Conservation (phyloP, 2,329 filamentous ascomycete species). For the Talaromyces pinophilus region DNA sequence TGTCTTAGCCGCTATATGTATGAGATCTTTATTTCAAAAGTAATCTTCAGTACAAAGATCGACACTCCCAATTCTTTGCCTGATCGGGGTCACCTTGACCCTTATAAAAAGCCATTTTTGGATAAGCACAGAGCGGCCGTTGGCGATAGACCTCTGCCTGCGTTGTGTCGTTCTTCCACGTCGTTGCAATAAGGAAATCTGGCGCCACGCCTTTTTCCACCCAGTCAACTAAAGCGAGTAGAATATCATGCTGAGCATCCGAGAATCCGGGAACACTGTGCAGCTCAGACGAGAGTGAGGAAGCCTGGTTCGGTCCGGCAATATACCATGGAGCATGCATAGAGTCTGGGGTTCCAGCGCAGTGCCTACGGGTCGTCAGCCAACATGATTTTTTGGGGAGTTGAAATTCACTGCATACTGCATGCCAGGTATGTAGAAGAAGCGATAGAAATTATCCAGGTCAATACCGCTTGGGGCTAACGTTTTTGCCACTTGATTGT, state of each 20-base stretch:
- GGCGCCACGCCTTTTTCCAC: slow-evolving; percentile 27
- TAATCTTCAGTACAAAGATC: slow-evolving; percentile 5
- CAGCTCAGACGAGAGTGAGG: background rate
- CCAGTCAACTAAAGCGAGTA: slow-evolving; percentile 28
- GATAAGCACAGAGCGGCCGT: slow-evolving; percentile 20
- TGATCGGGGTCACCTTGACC: slow-evolving; percentile 16
- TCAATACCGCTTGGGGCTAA: background rate
- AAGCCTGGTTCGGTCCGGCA: slow-evolving; percentile 16
- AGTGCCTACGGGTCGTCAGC: slow-evolving; percentile 12
- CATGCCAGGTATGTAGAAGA: slow-evolving; percentile 17
- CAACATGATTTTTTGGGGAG: background rate
- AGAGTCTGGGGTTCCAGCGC: slow-evolving; percentile 8
- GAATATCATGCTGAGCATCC: slow-evolving; percentile 25
- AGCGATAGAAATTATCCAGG: slow-evolving; percentile 12
- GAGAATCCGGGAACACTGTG: slow-evolving; percentile 19
- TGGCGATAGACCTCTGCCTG: slow-evolving; percentile 10
- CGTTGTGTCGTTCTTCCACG: slow-evolving; percentile 20
- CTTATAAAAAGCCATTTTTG: slow-evolving; percentile 19
- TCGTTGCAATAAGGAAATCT: slow-evolving; percentile 25
- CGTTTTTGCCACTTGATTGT: background rate
- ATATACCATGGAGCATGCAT: slow-evolving; percentile 23
- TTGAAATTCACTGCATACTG: background rate
- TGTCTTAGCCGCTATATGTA: background rate
- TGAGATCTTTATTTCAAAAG: background rate
- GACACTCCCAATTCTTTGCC: slow-evolving; percentile 14